Evolutionary conservation across 768 basidiomycete species (phyloP).

Genomic region (Phylloporus sp.): DNA sequence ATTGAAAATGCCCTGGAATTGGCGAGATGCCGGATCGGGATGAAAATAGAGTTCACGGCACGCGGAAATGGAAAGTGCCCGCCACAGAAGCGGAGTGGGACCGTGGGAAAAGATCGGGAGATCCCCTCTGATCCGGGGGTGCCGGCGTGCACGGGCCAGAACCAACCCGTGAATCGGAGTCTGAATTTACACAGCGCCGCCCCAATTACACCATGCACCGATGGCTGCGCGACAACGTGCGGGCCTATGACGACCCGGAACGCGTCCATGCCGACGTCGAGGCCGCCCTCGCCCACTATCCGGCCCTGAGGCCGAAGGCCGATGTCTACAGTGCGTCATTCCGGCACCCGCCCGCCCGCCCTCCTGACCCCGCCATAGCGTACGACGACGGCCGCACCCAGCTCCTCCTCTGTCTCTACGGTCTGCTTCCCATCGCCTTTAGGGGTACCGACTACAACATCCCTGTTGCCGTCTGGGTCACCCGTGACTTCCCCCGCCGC

Average conservation of each 20-base stretch:
- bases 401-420: conserved; percentile 86
- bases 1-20: conserved; percentile 32
- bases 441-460: conserved; percentile 83
- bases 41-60: conserved; percentile 22
- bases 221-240: conserved; percentile 68
- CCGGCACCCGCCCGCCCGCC: neutral
- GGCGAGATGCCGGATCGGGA: conserved; percentile 30
- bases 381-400: conserved; percentile 95
- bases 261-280: conserved; percentile 64
- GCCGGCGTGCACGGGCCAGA: conserved; percentile 17
- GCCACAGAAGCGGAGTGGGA: conserved; percentile 46
- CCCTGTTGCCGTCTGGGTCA: conserved; percentile 85
- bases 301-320: conserved; percentile 69
- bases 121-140: conserved; percentile 23
- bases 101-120: conserved; percentile 17
- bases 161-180: neutral
- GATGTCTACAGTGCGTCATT: conserved; percentile 66
- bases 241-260: conserved; percentile 51
- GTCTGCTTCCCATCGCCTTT: conserved; percentile 84
- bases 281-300: conserved; percentile 48
- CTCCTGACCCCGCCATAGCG: conserved; percentile 42
- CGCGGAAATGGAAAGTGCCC: conserved; percentile 45
- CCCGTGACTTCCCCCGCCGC: conserved; percentile 74
- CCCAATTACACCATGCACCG: conserved; percentile 25
- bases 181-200: conserved; percentile 6